Evolutionary conservation across 2,329 filamentous ascomycete species (phyloP).

Genomic region (Fusarium mangiferae): DNA sequence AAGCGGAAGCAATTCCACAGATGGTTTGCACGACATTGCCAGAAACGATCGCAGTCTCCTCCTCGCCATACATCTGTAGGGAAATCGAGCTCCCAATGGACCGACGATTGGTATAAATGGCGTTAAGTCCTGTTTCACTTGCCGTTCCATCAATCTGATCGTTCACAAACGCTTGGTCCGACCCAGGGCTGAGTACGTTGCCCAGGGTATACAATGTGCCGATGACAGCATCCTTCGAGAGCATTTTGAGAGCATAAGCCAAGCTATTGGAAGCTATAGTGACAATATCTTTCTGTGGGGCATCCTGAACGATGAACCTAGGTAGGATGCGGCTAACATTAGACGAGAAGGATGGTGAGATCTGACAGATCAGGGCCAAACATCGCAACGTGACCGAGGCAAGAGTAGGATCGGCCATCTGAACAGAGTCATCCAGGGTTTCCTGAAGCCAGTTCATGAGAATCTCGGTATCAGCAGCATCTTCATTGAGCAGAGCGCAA

Average conservation of each 20-base stretch:
- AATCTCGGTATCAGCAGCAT: conserved; percentile 80
- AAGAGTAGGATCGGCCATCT: conserved; percentile 83
- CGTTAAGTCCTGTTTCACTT: conserved; percentile 52
- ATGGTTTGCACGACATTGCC: conserved; percentile 95
- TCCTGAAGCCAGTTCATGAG: conserved; percentile 89
- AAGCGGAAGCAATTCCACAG: conserved; percentile 84
- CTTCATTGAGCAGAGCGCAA: conserved; percentile 83
- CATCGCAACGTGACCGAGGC: conserved; percentile 82
- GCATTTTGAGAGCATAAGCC: conserved; percentile 79
- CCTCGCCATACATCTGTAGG: conserved; percentile 76
- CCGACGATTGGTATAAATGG: conserved; percentile 65
- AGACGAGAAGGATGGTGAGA: conserved; percentile 78
- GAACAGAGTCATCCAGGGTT: conserved; percentile 78
- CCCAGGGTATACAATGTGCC: conserved; percentile 97
- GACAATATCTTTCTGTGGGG: conserved; percentile 75
- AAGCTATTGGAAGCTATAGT: conserved; percentile 84
- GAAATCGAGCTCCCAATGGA: conserved; percentile 83
- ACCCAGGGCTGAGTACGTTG: conserved; percentile 85
- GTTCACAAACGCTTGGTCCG: conserved; percentile 64
- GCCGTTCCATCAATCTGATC: conserved; percentile 57
- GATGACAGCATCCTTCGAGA: conserved; percentile 93
- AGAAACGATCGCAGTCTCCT: conserved; percentile 81
- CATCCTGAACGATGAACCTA: conserved; percentile 87
- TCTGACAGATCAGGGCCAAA: conserved; percentile 82
- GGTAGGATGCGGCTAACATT: conserved; percentile 82